phyloP scores from a whole-genome alignment of 208 protist genomes.

The Cochliopodium minus region DNA sequence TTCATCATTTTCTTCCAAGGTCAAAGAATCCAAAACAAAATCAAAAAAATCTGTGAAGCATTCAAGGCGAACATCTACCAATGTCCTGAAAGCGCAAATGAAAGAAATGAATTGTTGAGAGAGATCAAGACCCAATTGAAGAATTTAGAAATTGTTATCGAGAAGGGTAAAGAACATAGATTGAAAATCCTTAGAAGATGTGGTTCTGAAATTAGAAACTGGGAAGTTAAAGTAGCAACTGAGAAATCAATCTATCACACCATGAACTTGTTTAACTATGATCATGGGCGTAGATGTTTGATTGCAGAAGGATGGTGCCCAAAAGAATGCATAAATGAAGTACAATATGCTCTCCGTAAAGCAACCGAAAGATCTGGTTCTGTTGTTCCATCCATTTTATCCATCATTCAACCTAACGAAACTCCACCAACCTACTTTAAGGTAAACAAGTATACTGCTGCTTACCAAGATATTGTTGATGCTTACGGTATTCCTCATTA shows the following conservation, averaged over 20 bases:
- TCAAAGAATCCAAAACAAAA: constrained; percentile 52
- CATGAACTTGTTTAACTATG: constrained; percentile 83
- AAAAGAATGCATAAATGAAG: constrained; percentile 41
- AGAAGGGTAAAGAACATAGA: constrained; percentile 24
- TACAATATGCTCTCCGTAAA: constrained; percentile 45
- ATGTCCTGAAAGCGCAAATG: constrained; percentile 55
- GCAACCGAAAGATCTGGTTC: constrained; percentile 51
- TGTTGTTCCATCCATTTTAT: constrained; percentile 70
- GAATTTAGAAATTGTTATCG: constrained; percentile 20
- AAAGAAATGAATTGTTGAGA: neutral
- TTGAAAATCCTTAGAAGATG: constrained; percentile 45
- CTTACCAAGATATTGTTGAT: constrained; percentile 91
- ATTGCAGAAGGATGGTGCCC: constrained; percentile 80
- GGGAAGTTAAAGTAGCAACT: constrained; percentile 62
- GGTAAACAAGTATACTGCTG: constrained; percentile 82
- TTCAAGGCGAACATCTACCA: constrained; percentile 77
- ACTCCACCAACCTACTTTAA: constrained; percentile 86
- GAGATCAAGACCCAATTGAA: neutral
- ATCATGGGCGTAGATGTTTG: constrained; percentile 46
- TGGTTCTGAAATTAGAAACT: constrained; percentile 45
- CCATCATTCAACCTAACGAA: constrained; percentile 55
- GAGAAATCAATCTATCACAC: constrained; percentile 84
- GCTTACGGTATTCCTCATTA: constrained; percentile 83
- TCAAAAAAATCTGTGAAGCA: constrained; percentile 81
- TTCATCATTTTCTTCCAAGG: constrained; percentile 93